Conservation (phyloP, 2,329 filamentous ascomycete genomes). For the Ambrosiella cleistominuta region DNA sequence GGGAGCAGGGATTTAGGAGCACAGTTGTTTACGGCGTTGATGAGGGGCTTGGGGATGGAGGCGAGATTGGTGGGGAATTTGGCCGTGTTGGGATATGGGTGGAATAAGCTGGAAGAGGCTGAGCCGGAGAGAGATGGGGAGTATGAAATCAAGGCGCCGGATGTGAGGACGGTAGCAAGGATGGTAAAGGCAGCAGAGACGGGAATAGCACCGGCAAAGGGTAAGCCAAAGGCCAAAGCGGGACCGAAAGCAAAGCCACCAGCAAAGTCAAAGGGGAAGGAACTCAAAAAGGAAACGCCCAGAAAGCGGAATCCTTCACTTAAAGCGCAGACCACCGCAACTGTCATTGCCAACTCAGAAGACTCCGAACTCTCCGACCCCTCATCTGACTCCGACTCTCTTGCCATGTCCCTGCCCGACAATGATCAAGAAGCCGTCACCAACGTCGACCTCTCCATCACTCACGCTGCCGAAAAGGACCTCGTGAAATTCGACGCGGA, state of each 20-base stretch:
- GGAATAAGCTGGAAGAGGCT: slow-evolving; percentile 72
- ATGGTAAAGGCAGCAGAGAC: too few species aligned
- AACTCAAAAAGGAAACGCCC: neutral
- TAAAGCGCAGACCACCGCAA: neutral
- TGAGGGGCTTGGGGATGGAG: slow-evolving; percentile 67
- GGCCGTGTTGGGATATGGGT: slow-evolving; percentile 78
- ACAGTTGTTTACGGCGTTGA: slow-evolving; percentile 73
- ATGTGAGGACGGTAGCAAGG: too few species aligned
- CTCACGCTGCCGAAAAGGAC: slow-evolving; percentile 1
- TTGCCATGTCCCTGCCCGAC: slow-evolving; percentile 27
- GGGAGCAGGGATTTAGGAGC: slow-evolving; percentile 79
- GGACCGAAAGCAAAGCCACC: neutral
- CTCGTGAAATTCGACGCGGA: slow-evolving; percentile 51
- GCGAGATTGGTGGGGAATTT: slow-evolving; percentile 68
- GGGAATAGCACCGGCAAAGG: neutral
- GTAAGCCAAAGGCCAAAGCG: neutral
- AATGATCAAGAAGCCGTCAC: slow-evolving; percentile 42
- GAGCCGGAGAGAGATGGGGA: slow-evolving; percentile 28
- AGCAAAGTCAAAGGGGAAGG: neutral
- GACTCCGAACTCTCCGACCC: slow-evolving; percentile 8
- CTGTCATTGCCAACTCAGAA: slow-evolving; percentile 11
- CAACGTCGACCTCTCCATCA: slow-evolving; percentile 8
- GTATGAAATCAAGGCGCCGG: neutral
- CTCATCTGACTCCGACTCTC: neutral
- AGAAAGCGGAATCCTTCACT: slow-evolving; percentile 8